Evolutionary conservation across 2,329 filamentous ascomycete species (phyloP), one percentile per base, ranked within the genome.

Genomic region (Cercospora sp.): DNA sequence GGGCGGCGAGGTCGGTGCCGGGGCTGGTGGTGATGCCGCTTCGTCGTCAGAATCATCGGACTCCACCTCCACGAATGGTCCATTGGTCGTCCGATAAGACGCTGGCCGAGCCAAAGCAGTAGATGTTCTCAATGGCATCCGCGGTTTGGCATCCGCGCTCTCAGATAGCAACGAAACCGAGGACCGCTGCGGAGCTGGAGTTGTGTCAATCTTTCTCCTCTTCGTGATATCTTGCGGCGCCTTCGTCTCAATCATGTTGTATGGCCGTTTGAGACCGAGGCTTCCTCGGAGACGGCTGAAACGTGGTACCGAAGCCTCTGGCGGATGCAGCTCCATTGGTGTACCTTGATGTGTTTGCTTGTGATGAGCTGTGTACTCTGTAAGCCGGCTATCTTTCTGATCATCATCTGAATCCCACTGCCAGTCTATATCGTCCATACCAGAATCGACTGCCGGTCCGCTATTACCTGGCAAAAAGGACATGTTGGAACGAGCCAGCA

Each of bases 331-430:
- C 21, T 55, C n/a, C n/a, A 34, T 37, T 28, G 28, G 28, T 4
- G 12, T 21, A 21, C 8, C 13, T 2, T 7, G 1, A 28, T 37
- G 2, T 8, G 16, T 16, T 37, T 37, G 55, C 26, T 21, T 24
- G 55, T 16, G n/a, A n/a, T 18, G 1, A 37, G 55, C 55, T 59
- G 32, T 37, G 55, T 59, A 18, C 9, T 59, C 55, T 21, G 55
- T 59, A 59, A 59, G 55, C 55, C n/a, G 30, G 32, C 32, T 16
- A 4, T 59, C 55, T 34, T 37, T 24, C 2, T 59, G 16, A 24
- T 59, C 55, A 24, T 59, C 55, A 32, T 21, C 32, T 37, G 55
- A 18, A 8, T 59, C 32, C 55, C 55, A 59, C 55, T 59, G 55
- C 55, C 55, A 59, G 16, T 63, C 51, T 2, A 63, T 34, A 9